Conservation (phyloP, 164 flowering plant species). For the Annona squamosa region DNA sequence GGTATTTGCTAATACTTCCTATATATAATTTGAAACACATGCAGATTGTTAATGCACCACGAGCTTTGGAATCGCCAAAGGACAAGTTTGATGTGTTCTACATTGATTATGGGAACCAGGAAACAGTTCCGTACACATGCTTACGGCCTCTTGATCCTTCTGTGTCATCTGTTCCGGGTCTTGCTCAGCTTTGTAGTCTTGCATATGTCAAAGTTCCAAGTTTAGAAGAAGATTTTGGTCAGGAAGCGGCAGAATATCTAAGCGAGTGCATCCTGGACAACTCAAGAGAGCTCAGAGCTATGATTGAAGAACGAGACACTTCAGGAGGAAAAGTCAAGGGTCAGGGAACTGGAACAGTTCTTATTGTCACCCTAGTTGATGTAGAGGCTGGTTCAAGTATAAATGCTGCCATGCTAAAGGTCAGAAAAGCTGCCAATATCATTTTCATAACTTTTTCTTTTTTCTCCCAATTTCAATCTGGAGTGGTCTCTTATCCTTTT, state of each 20-base stretch:
- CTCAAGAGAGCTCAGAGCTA: slow-evolving; percentile 59
- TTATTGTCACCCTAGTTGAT: slow-evolving; percentile 60
- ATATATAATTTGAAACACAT: background rate
- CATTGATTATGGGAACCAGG: slow-evolving; percentile 96
- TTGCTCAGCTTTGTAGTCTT: slow-evolving; percentile 88
- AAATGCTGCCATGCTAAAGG: slow-evolving; percentile 82
- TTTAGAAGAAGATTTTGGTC: slow-evolving; percentile 82
- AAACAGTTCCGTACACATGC: slow-evolving; percentile 51
- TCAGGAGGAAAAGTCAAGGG: slow-evolving; percentile 93
- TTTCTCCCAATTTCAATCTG: background rate
- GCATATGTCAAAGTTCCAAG: slow-evolving; percentile 78
- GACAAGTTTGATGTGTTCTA: slow-evolving; percentile 94
- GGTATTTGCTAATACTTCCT: background rate
- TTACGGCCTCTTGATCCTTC: slow-evolving; percentile 80
- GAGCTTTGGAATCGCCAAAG: slow-evolving; percentile 59
- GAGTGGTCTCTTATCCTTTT: background rate
- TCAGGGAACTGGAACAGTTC: slow-evolving; percentile 88
- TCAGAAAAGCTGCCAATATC: slow-evolving; percentile 13
- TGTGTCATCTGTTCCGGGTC: slow-evolving; percentile 61
- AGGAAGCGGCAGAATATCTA: slow-evolving; percentile 75
- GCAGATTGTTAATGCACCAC: slow-evolving; percentile 88
- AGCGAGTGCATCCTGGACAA: slow-evolving; percentile 46
- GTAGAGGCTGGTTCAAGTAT: slow-evolving; percentile 59
- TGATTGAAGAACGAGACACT: slow-evolving; percentile 72
- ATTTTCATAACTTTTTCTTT: background rate